Evolutionary conservation across 2,329 filamentous ascomycete species (phyloP).

Genomic region (Diaporthe helianthi): DNA sequence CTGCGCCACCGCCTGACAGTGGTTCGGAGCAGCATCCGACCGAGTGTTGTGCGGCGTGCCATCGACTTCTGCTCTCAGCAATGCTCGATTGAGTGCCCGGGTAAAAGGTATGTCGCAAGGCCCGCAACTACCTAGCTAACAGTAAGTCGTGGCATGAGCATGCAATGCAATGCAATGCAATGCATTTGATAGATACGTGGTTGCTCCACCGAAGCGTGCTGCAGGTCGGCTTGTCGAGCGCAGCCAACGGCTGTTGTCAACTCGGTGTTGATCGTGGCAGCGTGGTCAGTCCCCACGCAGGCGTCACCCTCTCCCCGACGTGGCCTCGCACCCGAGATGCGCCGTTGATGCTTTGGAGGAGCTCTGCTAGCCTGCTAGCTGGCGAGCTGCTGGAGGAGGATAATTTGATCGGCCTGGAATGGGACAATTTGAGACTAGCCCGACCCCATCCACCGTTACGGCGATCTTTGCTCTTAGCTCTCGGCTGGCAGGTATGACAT

Average conservation of each 20-base stretch:
- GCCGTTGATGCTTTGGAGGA: conserved; percentile 4
- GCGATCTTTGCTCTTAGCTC: conserved; percentile 22
- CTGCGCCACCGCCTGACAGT: neutral
- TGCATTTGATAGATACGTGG: conserved; percentile 34
- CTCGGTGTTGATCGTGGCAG: no score
- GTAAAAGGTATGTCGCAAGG: conserved; percentile 9
- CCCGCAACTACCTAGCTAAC: no score
- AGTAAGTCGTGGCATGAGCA: conserved; percentile 13
- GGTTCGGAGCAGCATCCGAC: conserved; percentile 19
- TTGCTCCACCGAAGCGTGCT: conserved; percentile 25
- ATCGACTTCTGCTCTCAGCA: neutral
- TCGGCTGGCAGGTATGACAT: conserved; percentile 31
- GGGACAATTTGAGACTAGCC: neutral
- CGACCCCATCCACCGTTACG: conserved; percentile 1
- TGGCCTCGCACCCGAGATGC: conserved; percentile 9
- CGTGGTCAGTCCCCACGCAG: neutral
- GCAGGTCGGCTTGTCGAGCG: conserved; percentile 30
- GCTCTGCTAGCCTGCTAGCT: no score
- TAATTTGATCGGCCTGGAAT: conserved; percentile 10
- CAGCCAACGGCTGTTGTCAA: conserved; percentile 19
- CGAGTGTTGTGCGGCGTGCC: conserved; percentile 2
- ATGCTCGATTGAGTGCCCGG: neutral
- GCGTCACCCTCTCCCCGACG: neutral
- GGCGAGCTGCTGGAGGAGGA: neutral
- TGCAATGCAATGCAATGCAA: conserved; percentile 34